Percentiles rank a stretch among this genome's conserved stretches.
phyloP scores from a whole-genome alignment of 2,329 filamentous ascomycete species.

The Cladophialophora psammophila region DNA sequence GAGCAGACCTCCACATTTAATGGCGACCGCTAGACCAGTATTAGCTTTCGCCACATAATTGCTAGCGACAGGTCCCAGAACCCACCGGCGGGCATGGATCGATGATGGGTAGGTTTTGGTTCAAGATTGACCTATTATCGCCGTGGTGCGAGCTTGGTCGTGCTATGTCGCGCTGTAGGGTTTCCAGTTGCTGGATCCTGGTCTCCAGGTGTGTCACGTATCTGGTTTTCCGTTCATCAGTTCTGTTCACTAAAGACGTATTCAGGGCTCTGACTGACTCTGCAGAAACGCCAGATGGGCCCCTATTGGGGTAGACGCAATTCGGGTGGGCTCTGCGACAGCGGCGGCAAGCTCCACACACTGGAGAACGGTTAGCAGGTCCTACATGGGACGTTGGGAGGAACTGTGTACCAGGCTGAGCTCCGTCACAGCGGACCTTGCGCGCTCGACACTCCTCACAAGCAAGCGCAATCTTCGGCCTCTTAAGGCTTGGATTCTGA shows the following conservation, averaged over 20 bases:
- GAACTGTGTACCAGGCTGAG: background rate
- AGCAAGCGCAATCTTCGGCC: constrained; percentile 4
- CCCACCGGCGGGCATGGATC: background rate
- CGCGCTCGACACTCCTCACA: constrained; percentile 7
- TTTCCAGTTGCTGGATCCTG: background rate
- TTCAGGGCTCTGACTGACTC: background rate
- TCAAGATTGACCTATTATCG: background rate
- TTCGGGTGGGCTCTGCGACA: background rate
- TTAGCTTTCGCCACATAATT: background rate
- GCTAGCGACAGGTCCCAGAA: background rate
- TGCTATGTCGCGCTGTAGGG: background rate
- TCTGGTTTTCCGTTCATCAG: background rate
- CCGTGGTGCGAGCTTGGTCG: background rate
- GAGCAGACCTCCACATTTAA: background rate
- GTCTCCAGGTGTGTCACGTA: background rate
- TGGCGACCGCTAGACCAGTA: background rate
- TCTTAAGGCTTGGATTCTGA: background rate
- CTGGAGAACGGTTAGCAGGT: background rate
- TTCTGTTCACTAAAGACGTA: background rate
- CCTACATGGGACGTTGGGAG: background rate
- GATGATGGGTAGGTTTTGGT: background rate
- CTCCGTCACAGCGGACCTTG: constrained; percentile 12
- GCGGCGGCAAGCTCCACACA: constrained; percentile 8
- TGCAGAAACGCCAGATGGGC: background rate
- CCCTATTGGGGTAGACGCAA: background rate